phyloP scores from a whole-genome alignment of 129 eudicot species.

The Saposhnikovia divaricata region DNA sequence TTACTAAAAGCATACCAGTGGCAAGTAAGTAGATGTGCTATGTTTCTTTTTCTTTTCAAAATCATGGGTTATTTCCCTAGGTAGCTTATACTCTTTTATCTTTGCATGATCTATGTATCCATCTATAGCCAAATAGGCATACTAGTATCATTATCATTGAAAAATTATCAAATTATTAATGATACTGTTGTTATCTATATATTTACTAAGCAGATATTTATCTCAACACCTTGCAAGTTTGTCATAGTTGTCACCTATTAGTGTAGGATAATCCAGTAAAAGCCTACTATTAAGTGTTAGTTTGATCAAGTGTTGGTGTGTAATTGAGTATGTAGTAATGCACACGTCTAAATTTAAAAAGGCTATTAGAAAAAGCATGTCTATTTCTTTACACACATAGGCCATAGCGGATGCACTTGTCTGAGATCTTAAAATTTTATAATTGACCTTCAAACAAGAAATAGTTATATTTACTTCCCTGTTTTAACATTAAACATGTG shows the following conservation, averaged over 20 bases:
- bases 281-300: too few species aligned
- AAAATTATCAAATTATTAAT: not conserved
- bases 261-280: too few species aligned
- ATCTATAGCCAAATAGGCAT: not conserved
- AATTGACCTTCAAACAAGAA: too few species aligned
- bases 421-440: too few species aligned
- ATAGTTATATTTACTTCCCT: too few species aligned
- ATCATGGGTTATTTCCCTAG: too few species aligned
- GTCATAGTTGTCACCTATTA: not conserved
- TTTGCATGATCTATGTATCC: not conserved
- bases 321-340: not conserved
- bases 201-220: conserved; percentile 1
- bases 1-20: conserved; percentile 79
- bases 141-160: too few species aligned
- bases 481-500: too few species aligned
- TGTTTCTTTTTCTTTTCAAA: not conserved
- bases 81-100: not conserved
- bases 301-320: not conserved
- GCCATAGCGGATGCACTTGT: too few species aligned
- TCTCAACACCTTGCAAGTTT: conserved; percentile 5
- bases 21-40: conserved; percentile 44
- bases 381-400: not conserved
- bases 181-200: not conserved
- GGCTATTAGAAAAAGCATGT: not conserved
- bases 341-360: not conserved